These are phyloP conservation scores for Pyrenochaeta sp. DNA, from an alignment of 2,329 filamentous ascomycete species.

Conservation along the genomic window DNA sequence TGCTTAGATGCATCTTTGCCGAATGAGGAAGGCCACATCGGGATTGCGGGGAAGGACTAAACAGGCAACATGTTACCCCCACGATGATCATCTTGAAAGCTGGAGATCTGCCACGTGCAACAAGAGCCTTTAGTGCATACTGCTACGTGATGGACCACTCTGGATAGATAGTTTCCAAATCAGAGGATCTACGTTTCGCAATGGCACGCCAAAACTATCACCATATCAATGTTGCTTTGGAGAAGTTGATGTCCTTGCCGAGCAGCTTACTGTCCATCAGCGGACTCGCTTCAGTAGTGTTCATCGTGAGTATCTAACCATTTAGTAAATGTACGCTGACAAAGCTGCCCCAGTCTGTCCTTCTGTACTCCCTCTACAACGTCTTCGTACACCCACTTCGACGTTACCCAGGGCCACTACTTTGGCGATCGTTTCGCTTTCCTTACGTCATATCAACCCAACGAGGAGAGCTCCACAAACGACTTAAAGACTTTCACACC, in stretches of 20 bases:
- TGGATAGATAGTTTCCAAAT: neutral
- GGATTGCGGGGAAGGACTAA: neutral
- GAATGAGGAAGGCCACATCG: neutral
- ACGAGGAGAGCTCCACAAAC: conserved; percentile 34
- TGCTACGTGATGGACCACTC: neutral
- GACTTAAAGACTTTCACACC: conserved; percentile 26
- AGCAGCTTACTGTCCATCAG: neutral
- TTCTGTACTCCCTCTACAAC: conserved; percentile 37
- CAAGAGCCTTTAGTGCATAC: neutral
- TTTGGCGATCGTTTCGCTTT: conserved; percentile 38
- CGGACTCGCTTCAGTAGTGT: neutral
- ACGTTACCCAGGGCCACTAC: conserved; percentile 37
- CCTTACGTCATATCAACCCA: conserved; percentile 39
- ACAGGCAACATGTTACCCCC: no score
- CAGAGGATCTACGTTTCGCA: no score
- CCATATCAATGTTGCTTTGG: neutral
- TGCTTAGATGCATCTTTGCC: neutral
- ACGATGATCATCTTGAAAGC: neutral
- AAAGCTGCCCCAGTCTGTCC: neutral
- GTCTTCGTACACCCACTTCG: conserved; percentile 36
- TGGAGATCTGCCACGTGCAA: neutral
- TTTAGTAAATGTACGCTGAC: neutral
- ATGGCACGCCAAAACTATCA: no score
- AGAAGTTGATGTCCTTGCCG: neutral
- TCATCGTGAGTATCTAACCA: neutral